Base-by-base conservation (phyloP, 2,329 filamentous ascomycete species). In the Talaromyces sp. region DNA sequence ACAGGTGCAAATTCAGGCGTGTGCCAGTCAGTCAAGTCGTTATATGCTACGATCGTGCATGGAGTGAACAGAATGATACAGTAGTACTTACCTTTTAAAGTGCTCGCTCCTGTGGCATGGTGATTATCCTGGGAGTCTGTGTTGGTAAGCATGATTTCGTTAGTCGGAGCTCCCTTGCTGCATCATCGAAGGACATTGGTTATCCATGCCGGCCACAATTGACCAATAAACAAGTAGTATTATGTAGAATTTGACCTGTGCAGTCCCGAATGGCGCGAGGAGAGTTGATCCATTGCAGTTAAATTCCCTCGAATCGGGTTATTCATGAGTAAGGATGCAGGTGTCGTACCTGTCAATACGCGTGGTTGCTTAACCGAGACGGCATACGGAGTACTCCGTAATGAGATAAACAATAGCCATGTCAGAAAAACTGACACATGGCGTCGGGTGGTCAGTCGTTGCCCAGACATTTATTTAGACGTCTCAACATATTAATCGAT, bases 131-230 rank as follows among this genome's bases (percentile, higher is more conserved):
- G 44, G 10, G n/a, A 27, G 44, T 40, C 7, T 12, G 23, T 47
- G 44, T 47, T 47, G n/a, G 44, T 47, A 27, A 47, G 44, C 23
- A 27, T n/a, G 14, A 27, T 42, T 47, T 57, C 56, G 56, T 50
- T 57, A 57, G 56, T 50, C 5, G 12, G 28, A 14, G 28, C 23
- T 50, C 56, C 56, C 56, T 57, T 57, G 56, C 56, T 44, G 56
- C 6, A 30, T 5, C 27, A 30, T 23, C n/a, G 56, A 33, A 23
- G 56, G 18, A 2, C 40, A 28, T 44, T 57, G 44, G 44, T 47
- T 47, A 8, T 27, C 23, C 44, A 18, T 27, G 23, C 8, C 23
- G 8, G 44, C 23, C 44, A 6, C 16, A 47, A 8, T 47, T 47
- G 44, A 27, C 18, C 44, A 27, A 47, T 44, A 18, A 7, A 47